These are phyloP conservation scores for Aspergillus sclerotioniger DNA, from an alignment of 495 filamentous ascomycete genomes.

Conservation along the genomic window DNA sequence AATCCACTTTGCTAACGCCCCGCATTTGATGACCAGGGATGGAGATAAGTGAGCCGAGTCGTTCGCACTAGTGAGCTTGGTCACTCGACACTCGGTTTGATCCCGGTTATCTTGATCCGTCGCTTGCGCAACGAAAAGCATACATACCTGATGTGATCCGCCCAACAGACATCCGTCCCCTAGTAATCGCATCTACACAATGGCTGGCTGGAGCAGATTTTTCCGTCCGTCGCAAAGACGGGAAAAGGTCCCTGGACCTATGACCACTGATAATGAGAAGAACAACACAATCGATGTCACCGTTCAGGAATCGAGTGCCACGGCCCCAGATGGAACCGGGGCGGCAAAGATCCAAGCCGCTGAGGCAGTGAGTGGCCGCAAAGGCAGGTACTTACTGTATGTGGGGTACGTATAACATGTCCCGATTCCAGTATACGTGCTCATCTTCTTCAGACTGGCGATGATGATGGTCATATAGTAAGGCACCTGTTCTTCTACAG, in stretches of 20 bases:
- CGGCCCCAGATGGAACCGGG: constrained; percentile 19
- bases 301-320: neutral
- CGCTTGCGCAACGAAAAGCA: neutral
- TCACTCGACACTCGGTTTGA: neutral
- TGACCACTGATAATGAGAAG: constrained; percentile 14
- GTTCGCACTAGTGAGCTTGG: neutral
- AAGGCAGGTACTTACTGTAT: constrained; percentile 42
- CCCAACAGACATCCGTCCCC: too few relatives aligned
- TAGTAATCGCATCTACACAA: constrained; percentile 4
- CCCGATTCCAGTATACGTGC: neutral
- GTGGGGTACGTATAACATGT: constrained; percentile 30
- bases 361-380: constrained; percentile 42
- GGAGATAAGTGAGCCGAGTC: neutral
- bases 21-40: neutral
- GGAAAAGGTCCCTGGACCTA: neutral
- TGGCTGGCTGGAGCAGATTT: constrained; percentile 8
- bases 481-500: constrained; percentile 9
- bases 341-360: constrained; percentile 37
- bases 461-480: constrained; percentile 51
- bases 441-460: constrained; percentile 23
- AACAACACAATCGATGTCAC: constrained; percentile 10
- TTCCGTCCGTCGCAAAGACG: constrained; percentile 3
- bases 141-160: neutral
- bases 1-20: neutral
- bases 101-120: neutral